A percentile compares a stretch with the other conserved stretches of the same genome.
phyloP scores from a whole-genome alignment of 2,329 filamentous ascomycete genomes.

The Biscogniauxia marginata region DNA sequence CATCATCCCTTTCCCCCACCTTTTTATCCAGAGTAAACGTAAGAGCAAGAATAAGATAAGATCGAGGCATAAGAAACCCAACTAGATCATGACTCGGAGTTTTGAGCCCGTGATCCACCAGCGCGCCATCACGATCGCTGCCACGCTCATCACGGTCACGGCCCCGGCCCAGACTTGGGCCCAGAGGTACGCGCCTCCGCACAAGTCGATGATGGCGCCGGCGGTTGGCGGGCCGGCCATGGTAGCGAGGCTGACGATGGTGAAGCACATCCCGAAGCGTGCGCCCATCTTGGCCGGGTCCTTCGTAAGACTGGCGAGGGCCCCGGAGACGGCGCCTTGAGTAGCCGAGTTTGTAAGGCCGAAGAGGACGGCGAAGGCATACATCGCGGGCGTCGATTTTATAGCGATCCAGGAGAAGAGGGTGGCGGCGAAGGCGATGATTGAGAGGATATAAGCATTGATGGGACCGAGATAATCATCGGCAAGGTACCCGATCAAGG shows the following conservation, averaged over 20 bases:
- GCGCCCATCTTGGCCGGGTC: slow-evolving; percentile 46
- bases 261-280: slow-evolving; percentile 46
- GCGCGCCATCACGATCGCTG: slow-evolving; percentile 12
- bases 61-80: no score
- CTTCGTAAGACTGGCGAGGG: slow-evolving; percentile 41
- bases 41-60: not conserved
- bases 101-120: slow-evolving; percentile 17
- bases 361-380: slow-evolving; percentile 43
- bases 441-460: slow-evolving; percentile 53
- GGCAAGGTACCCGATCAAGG: slow-evolving; percentile 52
- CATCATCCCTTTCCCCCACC: not conserved
- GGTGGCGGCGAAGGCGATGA: slow-evolving; percentile 43
- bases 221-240: slow-evolving; percentile 45
- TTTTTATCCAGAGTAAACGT: slow-evolving; percentile 1
- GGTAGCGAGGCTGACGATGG: slow-evolving; percentile 40
- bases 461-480: slow-evolving; percentile 52
- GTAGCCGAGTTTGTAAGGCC: slow-evolving; percentile 44
- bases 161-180: slow-evolving; percentile 48
- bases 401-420: slow-evolving; percentile 58
- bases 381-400: slow-evolving; percentile 37
- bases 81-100: slow-evolving; percentile 15
- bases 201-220: slow-evolving; percentile 44
- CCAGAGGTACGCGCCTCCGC: slow-evolving; percentile 39
- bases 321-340: slow-evolving; percentile 41
- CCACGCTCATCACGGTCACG: slow-evolving; percentile 27